phyloP scores from a whole-genome alignment of 1,284 basidiomycete species.

The Trichosporon sp. region DNA sequence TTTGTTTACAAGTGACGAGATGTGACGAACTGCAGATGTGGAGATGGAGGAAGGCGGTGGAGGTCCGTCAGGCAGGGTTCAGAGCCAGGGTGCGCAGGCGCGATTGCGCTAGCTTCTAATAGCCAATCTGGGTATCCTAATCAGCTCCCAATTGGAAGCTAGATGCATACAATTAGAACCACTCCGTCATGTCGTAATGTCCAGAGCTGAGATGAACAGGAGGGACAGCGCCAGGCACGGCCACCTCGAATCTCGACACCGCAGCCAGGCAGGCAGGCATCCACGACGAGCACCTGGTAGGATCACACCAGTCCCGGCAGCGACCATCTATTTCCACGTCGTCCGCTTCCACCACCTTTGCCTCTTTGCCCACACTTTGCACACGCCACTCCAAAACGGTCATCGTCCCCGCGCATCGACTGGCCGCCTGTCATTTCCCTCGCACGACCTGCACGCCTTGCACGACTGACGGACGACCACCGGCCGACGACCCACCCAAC shows the following conservation, averaged over 20 bases:
- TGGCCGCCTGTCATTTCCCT: neutral
- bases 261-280: neutral
- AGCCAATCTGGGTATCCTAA: no score
- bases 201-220: neutral
- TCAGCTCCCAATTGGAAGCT: neutral
- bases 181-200: neutral
- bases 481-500: neutral
- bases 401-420: neutral
- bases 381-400: slow-evolving; percentile 2
- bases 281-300: neutral
- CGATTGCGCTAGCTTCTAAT: neutral
- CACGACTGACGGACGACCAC: neutral
- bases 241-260: neutral
- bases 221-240: neutral
- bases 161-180: neutral
- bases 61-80: neutral
- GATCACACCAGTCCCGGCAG: neutral
- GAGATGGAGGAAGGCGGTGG: neutral
- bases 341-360: neutral
- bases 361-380: neutral
- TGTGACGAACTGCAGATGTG: neutral
- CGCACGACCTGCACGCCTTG: neutral
- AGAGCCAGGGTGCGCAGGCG: neutral
- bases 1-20: neutral
- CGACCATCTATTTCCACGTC: slow-evolving; percentile 4